Evolutionary conservation across 2,329 filamentous ascomycete species (phyloP).

Genomic region (Alternaria dauci): DNA sequence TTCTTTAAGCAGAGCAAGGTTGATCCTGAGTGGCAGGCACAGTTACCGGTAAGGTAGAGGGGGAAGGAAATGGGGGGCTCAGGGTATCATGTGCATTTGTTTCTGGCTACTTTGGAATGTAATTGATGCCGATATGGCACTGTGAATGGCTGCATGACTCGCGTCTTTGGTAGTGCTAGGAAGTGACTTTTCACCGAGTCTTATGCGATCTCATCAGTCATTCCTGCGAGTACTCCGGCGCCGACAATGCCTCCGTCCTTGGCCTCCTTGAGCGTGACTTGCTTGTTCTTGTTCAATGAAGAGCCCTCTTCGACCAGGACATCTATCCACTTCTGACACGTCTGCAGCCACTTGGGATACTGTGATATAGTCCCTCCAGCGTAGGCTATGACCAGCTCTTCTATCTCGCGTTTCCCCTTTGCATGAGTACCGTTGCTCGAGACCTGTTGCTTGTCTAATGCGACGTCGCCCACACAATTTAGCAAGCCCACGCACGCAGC

Average conservation of each 20-base stretch:
- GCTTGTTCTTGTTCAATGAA: slow-evolving; percentile 48
- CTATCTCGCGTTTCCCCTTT: slow-evolving; percentile 40
- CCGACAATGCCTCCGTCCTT: slow-evolving; percentile 65
- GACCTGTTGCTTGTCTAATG: slow-evolving; percentile 34
- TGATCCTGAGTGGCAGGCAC: slow-evolving; percentile 58
- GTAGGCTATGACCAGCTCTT: slow-evolving; percentile 78
- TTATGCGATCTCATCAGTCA: slow-evolving; percentile 43
- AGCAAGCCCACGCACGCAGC: slow-evolving; percentile 76
- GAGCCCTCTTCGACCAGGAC: slow-evolving; percentile 58
- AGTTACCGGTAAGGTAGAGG: slow-evolving; percentile 41
- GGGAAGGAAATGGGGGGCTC: background rate
- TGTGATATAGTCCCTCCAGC: slow-evolving; percentile 83
- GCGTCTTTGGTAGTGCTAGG: background rate
- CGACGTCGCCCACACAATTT: slow-evolving; percentile 72
- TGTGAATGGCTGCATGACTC: background rate
- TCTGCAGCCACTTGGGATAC: slow-evolving; percentile 75
- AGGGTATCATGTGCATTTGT: background rate
- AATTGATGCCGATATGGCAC: background rate
- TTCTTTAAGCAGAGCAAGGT: slow-evolving; percentile 85
- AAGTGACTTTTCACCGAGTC: background rate
- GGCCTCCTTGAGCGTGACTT: slow-evolving; percentile 61
- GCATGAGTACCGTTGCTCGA: slow-evolving; percentile 30
- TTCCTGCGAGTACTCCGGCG: slow-evolving; percentile 63
- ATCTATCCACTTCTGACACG: slow-evolving; percentile 75
- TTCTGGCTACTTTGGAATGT: slow-evolving; percentile 1